phyloP scores from a whole-genome alignment of 495 filamentous ascomycete species.

The Hyaloscypha variabilis region DNA sequence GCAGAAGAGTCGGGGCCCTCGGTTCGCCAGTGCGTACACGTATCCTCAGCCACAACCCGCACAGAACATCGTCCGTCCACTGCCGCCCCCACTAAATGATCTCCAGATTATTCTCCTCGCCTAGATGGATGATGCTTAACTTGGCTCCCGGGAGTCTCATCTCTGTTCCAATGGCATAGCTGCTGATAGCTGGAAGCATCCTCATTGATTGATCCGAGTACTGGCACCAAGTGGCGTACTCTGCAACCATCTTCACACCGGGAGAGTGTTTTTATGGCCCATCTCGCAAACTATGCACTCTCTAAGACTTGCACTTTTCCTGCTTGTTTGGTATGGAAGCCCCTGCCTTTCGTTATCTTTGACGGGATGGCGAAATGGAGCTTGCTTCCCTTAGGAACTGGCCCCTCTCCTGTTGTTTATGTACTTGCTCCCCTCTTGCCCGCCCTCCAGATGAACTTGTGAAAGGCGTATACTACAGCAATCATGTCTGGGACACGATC shows the following conservation, averaged over 20 bases:
- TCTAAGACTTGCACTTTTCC: neutral
- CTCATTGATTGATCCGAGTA: neutral
- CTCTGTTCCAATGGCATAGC: conserved; percentile 8
- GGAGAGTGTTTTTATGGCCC: neutral
- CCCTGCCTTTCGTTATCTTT: neutral
- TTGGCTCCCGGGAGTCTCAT: neutral
- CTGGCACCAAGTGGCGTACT: neutral
- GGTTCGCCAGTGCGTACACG: too few relatives aligned
- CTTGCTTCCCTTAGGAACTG: neutral
- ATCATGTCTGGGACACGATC: conserved; percentile 1
- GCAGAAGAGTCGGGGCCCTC: too few relatives aligned
- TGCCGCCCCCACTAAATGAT: too few relatives aligned
- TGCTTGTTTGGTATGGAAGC: neutral
- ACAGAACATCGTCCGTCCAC: too few relatives aligned
- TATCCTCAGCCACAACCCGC: too few relatives aligned
- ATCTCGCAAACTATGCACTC: neutral
- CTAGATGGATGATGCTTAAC: too few relatives aligned
- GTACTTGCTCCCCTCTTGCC: neutral
- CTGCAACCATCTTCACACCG: neutral
- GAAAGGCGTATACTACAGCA: neutral
- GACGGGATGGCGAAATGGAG: neutral
- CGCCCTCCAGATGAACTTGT: neutral
- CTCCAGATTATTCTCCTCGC: too few relatives aligned
- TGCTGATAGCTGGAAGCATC: neutral
- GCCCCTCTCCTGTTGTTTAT: neutral